Evolutionary conservation across 768 basidiomycete species (phyloP), one percentile per base, ranked within the genome.

Genomic region (Termitomyces sp.): DNA sequence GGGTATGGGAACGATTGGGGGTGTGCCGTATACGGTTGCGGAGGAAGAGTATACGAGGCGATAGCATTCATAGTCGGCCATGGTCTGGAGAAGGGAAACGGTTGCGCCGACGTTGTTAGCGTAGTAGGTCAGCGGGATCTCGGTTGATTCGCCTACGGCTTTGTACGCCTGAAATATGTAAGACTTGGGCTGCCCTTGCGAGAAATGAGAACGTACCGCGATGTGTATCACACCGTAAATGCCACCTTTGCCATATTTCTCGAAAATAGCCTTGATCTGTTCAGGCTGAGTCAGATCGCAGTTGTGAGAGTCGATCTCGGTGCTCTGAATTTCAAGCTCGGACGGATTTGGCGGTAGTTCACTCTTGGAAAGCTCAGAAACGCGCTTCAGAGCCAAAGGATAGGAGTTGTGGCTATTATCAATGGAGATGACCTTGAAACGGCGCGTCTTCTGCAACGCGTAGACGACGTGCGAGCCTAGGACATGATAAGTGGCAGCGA

Each of bases 191-290:
- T n/a, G 36, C 17, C 11, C 59, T 45, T 51, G 56, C 32, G 60
- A 38, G 20, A 38, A 37, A n/a, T 36, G 29, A 57, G 55, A 31
- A 60, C 61, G 40, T 67, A 94, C 93, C 25, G 96, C 97, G 60
- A 99, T 85, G 73, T 98, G 97, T 58, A 99, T 80, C 29, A 98
- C 94, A 55, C 96, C 97, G 92, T 94, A 98, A 64, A 99, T 92
- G 4, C 92, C 92, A 20, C 92, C 92, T 68, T 92, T 88, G 56
- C 85, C 86, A 73, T 96, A 96, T 63, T 84, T 81, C 60, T 88
- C 84, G 64, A 98, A 98, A 8, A 98, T 86, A 15, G 78, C 76
- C 60, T 87, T 83, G 62, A 98, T 81, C 68, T 93, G 82, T 2
- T 83, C 84, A 32, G 83, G 77, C 53, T 83, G 80, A 12, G 90